Conservation (phyloP, 768 basidiomycete genomes). For the Rhodotorula toruloides region DNA sequence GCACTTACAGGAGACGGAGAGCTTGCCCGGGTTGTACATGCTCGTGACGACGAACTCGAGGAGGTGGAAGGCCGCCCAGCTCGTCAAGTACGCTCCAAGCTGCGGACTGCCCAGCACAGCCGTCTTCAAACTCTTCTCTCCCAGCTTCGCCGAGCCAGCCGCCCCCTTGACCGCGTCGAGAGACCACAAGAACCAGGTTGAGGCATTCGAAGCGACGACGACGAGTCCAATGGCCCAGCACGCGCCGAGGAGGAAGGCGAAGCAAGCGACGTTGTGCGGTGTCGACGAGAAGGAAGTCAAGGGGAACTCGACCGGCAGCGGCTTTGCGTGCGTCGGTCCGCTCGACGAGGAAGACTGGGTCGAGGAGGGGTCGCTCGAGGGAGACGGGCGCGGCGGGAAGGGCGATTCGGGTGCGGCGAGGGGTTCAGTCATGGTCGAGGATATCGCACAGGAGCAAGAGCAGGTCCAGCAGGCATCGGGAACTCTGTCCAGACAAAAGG, state of each 20-base stretch:
- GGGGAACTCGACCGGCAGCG: constrained; percentile 46
- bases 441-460: neutral
- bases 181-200: constrained; percentile 20
- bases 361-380: neutral
- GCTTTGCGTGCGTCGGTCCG: neutral
- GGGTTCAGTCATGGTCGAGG: neutral
- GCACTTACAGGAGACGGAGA: constrained; percentile 81
- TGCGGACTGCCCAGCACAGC: constrained; percentile 57
- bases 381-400: constrained; percentile 14
- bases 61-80: constrained; percentile 87
- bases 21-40: constrained; percentile 88
- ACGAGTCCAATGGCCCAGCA: constrained; percentile 58
- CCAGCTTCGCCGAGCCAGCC: neutral
- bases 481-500: neutral
- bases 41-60: constrained; percentile 92
- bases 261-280: constrained; percentile 66
- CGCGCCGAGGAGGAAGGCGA: constrained; percentile 80
- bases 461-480: neutral
- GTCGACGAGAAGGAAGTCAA: constrained; percentile 50
- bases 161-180: neutral
- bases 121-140: constrained; percentile 5
- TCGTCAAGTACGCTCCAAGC: constrained; percentile 73
- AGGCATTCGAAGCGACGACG: constrained; percentile 43
- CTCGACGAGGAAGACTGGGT: neutral
- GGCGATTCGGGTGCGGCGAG: constrained; percentile 19